Conservation (phyloP, 352 stramenopile genomes). For the Globisporangium abappressorium region DNA sequence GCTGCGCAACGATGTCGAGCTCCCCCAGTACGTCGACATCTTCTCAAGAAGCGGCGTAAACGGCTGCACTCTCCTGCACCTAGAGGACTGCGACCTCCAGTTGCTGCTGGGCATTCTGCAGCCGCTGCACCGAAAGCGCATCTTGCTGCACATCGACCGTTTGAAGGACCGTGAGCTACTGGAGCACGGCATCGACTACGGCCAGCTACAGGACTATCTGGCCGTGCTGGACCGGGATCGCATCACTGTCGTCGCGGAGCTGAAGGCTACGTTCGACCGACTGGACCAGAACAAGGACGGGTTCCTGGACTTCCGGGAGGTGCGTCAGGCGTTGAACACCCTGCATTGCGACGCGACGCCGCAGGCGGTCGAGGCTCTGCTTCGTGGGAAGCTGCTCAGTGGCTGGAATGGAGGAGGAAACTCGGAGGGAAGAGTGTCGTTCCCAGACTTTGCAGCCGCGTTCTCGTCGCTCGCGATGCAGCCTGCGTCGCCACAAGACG, state of each 20-base stretch:
- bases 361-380: slow-evolving; percentile 31
- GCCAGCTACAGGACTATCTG: slow-evolving; percentile 71
- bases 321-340: slow-evolving; percentile 39
- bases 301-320: slow-evolving; percentile 45
- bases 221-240: slow-evolving; percentile 66
- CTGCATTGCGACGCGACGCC: slow-evolving; percentile 32
- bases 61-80: slow-evolving; percentile 56
- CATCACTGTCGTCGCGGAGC: slow-evolving; percentile 53
- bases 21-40: slow-evolving; percentile 46
- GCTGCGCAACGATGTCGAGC: slow-evolving; percentile 41
- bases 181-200: slow-evolving; percentile 58
- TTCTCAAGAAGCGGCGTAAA: slow-evolving; percentile 61
- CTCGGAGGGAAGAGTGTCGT: slow-evolving; percentile 33
- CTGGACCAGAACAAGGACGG: slow-evolving; percentile 61
- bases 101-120: slow-evolving; percentile 58
- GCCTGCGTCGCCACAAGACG: slow-evolving; percentile 17
- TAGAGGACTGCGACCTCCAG: slow-evolving; percentile 61
- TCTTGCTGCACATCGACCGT: slow-evolving; percentile 59
- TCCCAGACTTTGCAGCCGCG: slow-evolving; percentile 50
- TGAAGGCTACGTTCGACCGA: slow-evolving; percentile 71
- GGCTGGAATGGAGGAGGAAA: slow-evolving; percentile 7
- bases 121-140: slow-evolving; percentile 49
- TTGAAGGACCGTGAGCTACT: slow-evolving; percentile 60
- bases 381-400: slow-evolving; percentile 30
- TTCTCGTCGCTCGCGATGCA: slow-evolving; percentile 57